Percentiles rank a stretch among this genome's conserved stretches.
Conservation (phyloP, 345 rosid species). For the Aquilaria yunnanensis region DNA sequence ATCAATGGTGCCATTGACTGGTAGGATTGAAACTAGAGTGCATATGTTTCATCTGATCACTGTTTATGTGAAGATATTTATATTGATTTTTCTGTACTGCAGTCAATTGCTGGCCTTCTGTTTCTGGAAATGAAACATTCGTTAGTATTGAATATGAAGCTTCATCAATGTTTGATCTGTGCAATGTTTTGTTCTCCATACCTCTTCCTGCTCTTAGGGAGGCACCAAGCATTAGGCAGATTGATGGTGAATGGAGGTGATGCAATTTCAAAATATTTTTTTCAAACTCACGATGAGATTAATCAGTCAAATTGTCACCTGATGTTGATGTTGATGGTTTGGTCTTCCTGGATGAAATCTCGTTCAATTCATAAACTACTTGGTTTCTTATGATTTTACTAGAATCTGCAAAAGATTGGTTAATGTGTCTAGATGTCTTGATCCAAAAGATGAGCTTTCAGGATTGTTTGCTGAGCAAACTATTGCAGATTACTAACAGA, state of each 20-base stretch:
- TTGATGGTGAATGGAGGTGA: slow-evolving; percentile 93
- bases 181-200: slow-evolving; percentile 67
- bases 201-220: slow-evolving; percentile 90
- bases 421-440: too few relatives aligned
- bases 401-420: not conserved
- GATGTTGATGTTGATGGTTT: too few relatives aligned
- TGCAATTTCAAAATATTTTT: too few relatives aligned
- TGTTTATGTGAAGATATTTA: not conserved
- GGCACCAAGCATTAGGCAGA: slow-evolving; percentile 66
- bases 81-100: slow-evolving; percentile 23
- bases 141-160: slow-evolving; percentile 95
- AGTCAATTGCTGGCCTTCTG: slow-evolving; percentile 99
- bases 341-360: too few relatives aligned
- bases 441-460: too few relatives aligned
- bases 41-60: not conserved
- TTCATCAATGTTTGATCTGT: slow-evolving; percentile 76
- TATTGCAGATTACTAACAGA: too few relatives aligned
- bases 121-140: slow-evolving; percentile 82
- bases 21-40: slow-evolving; percentile 36
- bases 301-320: too few relatives aligned
- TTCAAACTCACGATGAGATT: too few relatives aligned
- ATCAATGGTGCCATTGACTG: slow-evolving; percentile 86
- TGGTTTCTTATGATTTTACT: not conserved
- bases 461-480: too few relatives aligned
- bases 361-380: too few relatives aligned